Evolutionary conservation across 257 asterid genomes (phyloP), one percentile per base, ranked within the genome.

Genomic region (Striga asiatica): DNA sequence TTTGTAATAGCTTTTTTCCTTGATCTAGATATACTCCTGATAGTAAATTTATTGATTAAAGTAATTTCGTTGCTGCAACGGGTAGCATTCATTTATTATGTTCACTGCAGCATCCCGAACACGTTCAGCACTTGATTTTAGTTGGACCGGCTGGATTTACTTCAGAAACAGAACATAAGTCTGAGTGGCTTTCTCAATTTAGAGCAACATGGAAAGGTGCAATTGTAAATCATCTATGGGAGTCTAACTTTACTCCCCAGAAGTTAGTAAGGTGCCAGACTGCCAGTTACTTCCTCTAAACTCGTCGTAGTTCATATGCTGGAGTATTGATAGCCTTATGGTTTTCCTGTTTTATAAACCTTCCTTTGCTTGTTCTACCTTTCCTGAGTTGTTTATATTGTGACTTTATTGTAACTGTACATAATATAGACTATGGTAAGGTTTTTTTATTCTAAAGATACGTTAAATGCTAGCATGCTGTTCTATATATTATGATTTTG

Each of bases 71-170:
- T 35, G 11, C 17, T 11, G 12, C 28, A 38, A 4, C 58, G 35
- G 20, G 60, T 78, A 45, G 64, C 74, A 20, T 50, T n/a, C 31
- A 20, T 50, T 39, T 54, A n/a, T 34, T 19, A 52, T 61, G 59
- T 41, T 41, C 66, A 59, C 66, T 77, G 75, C 72, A 91, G 98
- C 94, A 91, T 69, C 98, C 95, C 12, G 93, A 91, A 80, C 98
- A 84, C 51, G 70, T 91, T 64, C 68, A 82, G 41, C 98, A 87
- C 62, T 80, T 87, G 72, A 58, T 91, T 67, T 75, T 91, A 70
- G 98, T 91, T 11, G 98, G 98, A 67, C 85, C 98, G 14, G 98
- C 95, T 64, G 98, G 98, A 54, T 72, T 91, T 66, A 41, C 88
- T 57, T 76, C 98, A 37, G 89, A 87, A 72, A 70, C 69, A 49